A percentile compares a stretch with the other conserved stretches of the same genome.
Evolutionary conservation across 2,329 filamentous ascomycete species (phyloP).

Genomic region (Fusarium sp.): DNA sequence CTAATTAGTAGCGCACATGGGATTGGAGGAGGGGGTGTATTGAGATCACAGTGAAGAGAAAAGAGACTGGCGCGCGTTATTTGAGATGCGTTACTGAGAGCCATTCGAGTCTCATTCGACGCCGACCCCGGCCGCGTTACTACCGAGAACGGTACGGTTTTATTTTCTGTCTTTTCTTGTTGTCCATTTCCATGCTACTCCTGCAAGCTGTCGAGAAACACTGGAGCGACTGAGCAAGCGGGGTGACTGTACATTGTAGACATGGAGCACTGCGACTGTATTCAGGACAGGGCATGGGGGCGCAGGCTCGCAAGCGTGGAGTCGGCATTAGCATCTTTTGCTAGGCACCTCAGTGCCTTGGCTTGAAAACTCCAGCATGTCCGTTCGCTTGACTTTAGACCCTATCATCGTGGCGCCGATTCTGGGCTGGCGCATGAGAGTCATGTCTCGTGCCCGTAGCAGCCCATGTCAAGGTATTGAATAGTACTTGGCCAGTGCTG

Average conservation of each 20-base stretch:
- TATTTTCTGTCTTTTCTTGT: slow-evolving; percentile 30
- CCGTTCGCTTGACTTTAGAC: slow-evolving; percentile 28
- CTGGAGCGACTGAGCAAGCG: slow-evolving; percentile 27
- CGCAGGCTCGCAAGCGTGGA: slow-evolving; percentile 29
- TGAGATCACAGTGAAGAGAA: slow-evolving; percentile 32
- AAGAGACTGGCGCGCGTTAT: slow-evolving; percentile 36
- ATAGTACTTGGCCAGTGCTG: slow-evolving; percentile 34
- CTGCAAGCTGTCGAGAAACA: slow-evolving; percentile 29
- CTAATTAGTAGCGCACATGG: slow-evolving; percentile 37
- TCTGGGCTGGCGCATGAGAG: slow-evolving; percentile 41
- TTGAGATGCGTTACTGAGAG: slow-evolving; percentile 36
- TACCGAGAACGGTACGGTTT: slow-evolving; percentile 30
- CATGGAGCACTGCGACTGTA: slow-evolving; percentile 20
- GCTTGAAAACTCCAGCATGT: slow-evolving; percentile 28
- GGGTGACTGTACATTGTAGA: slow-evolving; percentile 18
- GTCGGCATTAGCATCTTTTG: slow-evolving; percentile 18
- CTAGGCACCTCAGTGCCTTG: slow-evolving; percentile 23
- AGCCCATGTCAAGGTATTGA: slow-evolving; percentile 22
- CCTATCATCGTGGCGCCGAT: slow-evolving; percentile 38
- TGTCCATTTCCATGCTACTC: slow-evolving; percentile 29
- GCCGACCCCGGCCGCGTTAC: slow-evolving; percentile 40
- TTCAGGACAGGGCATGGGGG: slow-evolving; percentile 30
- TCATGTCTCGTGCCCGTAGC: slow-evolving; percentile 40
- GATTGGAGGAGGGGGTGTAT: slow-evolving; percentile 41
- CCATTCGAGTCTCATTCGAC: slow-evolving; percentile 37